Evolutionary conservation across 139 green algal genomes (phyloP).

Genomic region (Astrephomene gubernaculifera): DNA sequence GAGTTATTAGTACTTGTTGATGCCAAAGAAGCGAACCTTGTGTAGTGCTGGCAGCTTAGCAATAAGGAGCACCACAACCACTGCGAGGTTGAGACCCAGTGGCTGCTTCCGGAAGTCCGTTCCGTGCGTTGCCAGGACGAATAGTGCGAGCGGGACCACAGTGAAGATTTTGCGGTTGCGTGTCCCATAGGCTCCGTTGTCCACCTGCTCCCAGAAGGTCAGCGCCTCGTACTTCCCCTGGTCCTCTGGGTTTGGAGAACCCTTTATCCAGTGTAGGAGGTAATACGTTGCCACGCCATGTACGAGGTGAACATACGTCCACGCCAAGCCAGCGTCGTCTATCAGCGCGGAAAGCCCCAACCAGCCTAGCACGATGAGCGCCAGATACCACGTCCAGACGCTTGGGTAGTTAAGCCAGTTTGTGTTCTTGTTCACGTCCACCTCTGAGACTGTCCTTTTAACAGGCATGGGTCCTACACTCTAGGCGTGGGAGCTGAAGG

Average conservation of each 20-base stretch:
- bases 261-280: conserved; percentile 92
- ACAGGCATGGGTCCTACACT: conserved; percentile 5
- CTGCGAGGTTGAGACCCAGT: conserved; percentile 85
- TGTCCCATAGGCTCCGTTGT: conserved; percentile 76
- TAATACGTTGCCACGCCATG: conserved; percentile 89
- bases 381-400: conserved; percentile 86
- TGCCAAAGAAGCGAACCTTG: conserved; percentile 70
- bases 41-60: conserved; percentile 91
- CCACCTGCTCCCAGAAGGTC: conserved; percentile 93
- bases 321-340: conserved; percentile 85
- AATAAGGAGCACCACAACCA: conserved; percentile 84
- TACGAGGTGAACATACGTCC: conserved; percentile 89
- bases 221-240: conserved; percentile 88
- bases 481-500: no score
- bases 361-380: conserved; percentile 78
- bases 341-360: conserved; percentile 73
- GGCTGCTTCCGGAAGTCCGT: conserved; percentile 90
- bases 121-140: conserved; percentile 86
- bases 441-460: conserved; percentile 42
- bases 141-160: conserved; percentile 83
- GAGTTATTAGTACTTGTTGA: conserved; percentile 57
- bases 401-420: conserved; percentile 81
- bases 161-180: conserved; percentile 92
- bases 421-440: conserved; percentile 81
- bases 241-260: conserved; percentile 77